phyloP scores from a whole-genome alignment of 805 yeast species.

The Ogataea minuta region DNA sequence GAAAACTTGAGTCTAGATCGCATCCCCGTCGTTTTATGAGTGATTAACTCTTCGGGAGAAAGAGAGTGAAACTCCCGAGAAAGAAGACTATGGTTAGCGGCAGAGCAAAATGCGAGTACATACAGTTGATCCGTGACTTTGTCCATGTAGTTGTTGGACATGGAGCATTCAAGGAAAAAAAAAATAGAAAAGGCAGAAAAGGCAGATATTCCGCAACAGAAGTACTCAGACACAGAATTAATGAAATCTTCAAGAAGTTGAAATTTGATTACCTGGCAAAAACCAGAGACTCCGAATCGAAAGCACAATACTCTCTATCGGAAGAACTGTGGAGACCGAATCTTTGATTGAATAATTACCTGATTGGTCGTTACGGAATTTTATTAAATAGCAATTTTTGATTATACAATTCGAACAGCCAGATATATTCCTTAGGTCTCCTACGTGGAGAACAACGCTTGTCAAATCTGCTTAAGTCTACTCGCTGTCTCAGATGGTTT shows the following conservation, averaged over 20 bases:
- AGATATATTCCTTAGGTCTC: too few species aligned
- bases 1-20: slow-evolving; percentile 25
- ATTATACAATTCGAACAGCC: too few species aligned
- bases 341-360: too few species aligned
- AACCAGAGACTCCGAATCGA: too few species aligned
- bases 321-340: too few species aligned
- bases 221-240: neutral
- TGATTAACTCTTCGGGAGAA: slow-evolving; percentile 27
- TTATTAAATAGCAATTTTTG: too few species aligned
- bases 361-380: too few species aligned
- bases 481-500: too few species aligned
- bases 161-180: neutral
- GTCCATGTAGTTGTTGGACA: slow-evolving; percentile 8
- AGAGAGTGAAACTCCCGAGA: slow-evolving; percentile 25
- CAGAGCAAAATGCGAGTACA: slow-evolving; percentile 2
- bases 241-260: neutral
- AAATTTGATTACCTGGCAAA: too few species aligned
- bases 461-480: too few species aligned
- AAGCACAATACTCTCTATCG: too few species aligned
- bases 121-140: slow-evolving; percentile 24
- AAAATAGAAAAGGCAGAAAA: slow-evolving; percentile 9
- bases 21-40: slow-evolving; percentile 28
- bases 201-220: slow-evolving; percentile 19
- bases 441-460: too few species aligned
- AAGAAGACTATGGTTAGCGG: slow-evolving; percentile 15